Percentiles rank a stretch among this genome's conserved stretches.
These are phyloP conservation scores for Rubroshorea leprosula DNA, from an alignment of 345 rosid genomes.

Conservation along the genomic window DNA sequence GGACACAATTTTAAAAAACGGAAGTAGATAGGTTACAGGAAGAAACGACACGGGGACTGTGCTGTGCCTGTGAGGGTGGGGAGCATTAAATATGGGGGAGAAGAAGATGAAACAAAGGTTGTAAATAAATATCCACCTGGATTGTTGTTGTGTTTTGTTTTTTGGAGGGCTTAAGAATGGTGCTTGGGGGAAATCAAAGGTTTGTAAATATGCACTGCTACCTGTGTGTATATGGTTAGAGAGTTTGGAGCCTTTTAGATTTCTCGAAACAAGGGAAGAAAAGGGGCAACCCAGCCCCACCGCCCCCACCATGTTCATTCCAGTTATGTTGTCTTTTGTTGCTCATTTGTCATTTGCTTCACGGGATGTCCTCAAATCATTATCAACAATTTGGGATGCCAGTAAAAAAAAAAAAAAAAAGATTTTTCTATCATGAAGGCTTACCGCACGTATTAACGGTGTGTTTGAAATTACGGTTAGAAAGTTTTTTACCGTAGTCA, in stretches of 20 bases:
- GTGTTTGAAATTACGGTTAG: no score
- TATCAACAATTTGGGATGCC: no score
- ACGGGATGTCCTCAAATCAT: no score
- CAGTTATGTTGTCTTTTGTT: no score
- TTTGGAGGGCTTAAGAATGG: not conserved
- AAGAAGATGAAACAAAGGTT: not conserved
- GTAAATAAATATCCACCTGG: not conserved
- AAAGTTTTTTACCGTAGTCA: no score
- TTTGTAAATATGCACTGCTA: no score
- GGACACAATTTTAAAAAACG: slow-evolving; percentile 15
- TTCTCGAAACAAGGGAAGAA: not conserved
- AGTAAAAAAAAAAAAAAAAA: no score
- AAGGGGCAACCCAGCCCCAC: not conserved
- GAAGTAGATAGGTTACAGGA: slow-evolving; percentile 33
- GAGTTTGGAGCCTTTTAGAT: no score
- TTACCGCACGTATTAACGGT: no score
- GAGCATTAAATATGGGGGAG: not conserved
- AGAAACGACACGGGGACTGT: not conserved
- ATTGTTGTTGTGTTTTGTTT: not conserved
- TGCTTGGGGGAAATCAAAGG: not conserved
- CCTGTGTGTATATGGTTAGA: no score
- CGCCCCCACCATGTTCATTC: not conserved
- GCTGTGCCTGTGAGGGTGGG: not conserved
- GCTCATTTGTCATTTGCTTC: not conserved
- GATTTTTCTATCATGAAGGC: no score